Base-by-base conservation (phyloP, 371 early-diverging fungal species). In the Mucor circinelloides region DNA sequence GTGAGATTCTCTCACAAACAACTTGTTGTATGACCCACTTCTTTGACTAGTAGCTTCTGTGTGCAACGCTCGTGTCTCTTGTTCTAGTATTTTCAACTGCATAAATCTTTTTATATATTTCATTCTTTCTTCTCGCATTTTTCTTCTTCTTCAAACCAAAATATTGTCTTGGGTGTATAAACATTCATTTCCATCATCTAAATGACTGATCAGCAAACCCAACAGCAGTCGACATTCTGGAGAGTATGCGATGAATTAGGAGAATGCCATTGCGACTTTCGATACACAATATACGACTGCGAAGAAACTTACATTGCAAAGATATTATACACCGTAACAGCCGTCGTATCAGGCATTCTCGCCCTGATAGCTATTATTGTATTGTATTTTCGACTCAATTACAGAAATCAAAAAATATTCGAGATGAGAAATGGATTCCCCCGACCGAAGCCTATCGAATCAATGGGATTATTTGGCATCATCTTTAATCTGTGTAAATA, bases 381-480 rank as follows among this genome's bases (percentile, higher is more conserved):
- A 27, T 23, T 68, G 8, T 68, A 68, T 25, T 46, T 57, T 38
- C 57, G 63, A 15, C 27, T 68, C 28, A 38, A 57, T 27, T 27
- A 63, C 36, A 42, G 62, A 36, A 68, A 62, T 21, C 63, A 68
- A 58, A 63, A 36, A 21, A 57, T 68, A 57, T 57, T 68, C 48
- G 63, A 63, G 17, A 46, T 63, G 19, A 42, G 58, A 46, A 48
- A 63, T 58, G 68, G 68, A 30, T 68, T 68, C 36, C 63, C 58
- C 27, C 42, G 68, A 36, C 68, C 63, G 2, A 68, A 57, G 48
- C 68, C 63, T 15, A 63, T 68, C 3, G 68, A 68, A 55, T 68
- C 63, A 0, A 63, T 68, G 63, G 27, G 57, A 2, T 44, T 62
- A 15, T 63, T 40, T 42, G 62, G 68, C 9, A 34, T 58, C 19